Evolutionary conservation across 2,329 filamentous ascomycete genomes (phyloP), one percentile per base, ranked within the genome.

Genomic region (Xylaria digitata): DNA sequence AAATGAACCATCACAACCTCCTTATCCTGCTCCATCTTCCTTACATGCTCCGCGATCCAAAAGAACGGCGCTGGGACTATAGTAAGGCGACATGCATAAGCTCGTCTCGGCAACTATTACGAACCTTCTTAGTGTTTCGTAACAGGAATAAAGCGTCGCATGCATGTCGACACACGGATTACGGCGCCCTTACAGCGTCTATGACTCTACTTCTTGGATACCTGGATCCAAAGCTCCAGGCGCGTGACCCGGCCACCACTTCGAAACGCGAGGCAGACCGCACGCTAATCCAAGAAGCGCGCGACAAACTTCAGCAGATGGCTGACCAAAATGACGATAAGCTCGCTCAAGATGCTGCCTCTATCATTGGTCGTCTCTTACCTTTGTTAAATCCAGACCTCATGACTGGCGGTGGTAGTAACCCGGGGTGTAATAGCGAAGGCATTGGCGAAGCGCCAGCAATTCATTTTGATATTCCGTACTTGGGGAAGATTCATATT

Each of bases 1-100:
- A 88, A 64, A 79, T 87, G 52, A 79, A 81, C 2, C 83, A 87
- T 67, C 82, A 83, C 70, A 81, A 83, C 40, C 78, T 87, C 2
- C 75, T 87, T 7, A 81, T 85, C 40, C 79, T 85, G 8, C 79
- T 88, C 0, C 86, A 89, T 66, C 78, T 88, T 1, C 86, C 86
- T 0, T 87, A 85, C 66, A 83, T 88, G 75, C 79, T 87, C 11
- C 80, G 79, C 26, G 75, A 80, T 42, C 72, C 77, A 0, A 70
- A 74, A 21, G 78, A 80, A 19, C 75, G 76, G 6, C 78, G 79
- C 17, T 82, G 82, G 61, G 81, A 84, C 21, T 83, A 84, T 71
- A 85, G 82, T 70, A 85, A 82, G 62, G 79, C 80, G 13, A 82
- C 81, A 1, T 84, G 83, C 66, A 75, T 86, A 52, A 80, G 81